A percentile compares a stretch with the other conserved stretches of the same genome.
phyloP scores from a whole-genome alignment of 768 basidiomycete genomes.

The Pleurotus cornucopiae region DNA sequence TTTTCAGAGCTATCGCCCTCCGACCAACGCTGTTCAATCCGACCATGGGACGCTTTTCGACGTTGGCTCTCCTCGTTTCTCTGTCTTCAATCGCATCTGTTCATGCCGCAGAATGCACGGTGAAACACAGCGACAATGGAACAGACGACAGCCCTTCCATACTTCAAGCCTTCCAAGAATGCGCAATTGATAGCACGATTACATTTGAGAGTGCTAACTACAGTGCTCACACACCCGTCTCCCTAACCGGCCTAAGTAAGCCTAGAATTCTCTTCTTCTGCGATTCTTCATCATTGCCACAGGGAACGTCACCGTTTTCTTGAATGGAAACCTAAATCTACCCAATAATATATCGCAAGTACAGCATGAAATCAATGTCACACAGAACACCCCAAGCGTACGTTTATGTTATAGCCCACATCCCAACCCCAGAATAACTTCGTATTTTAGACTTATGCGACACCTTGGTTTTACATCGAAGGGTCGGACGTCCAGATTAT shows the following conservation, averaged over 20 bases:
- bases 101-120: conserved; percentile 19
- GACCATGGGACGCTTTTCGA: conserved; percentile 1
- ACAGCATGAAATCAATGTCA: conserved; percentile 33
- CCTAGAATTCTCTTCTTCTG: background rate
- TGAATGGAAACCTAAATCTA: conserved; percentile 40
- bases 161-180: conserved; percentile 29
- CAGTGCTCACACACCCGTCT: conserved; percentile 31
- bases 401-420: conserved; percentile 10
- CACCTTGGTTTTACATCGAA: conserved; percentile 42
- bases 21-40: background rate
- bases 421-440: background rate
- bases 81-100: background rate
- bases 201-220: conserved; percentile 31
- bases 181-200: conserved; percentile 28
- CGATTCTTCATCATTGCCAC: background rate
- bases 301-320: conserved; percentile 36
- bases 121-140: conserved; percentile 21
- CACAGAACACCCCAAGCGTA: conserved; percentile 32
- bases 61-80: background rate
- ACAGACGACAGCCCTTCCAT: conserved; percentile 31
- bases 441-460: conserved; percentile 30
- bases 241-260: conserved; percentile 27
- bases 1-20: background rate
- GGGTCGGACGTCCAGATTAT: conserved; percentile 36
- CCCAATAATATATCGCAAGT: conserved; percentile 38